Evolutionary conservation across 257 asterid genomes (phyloP).

Genomic region (Solanum pinnatisectum): DNA sequence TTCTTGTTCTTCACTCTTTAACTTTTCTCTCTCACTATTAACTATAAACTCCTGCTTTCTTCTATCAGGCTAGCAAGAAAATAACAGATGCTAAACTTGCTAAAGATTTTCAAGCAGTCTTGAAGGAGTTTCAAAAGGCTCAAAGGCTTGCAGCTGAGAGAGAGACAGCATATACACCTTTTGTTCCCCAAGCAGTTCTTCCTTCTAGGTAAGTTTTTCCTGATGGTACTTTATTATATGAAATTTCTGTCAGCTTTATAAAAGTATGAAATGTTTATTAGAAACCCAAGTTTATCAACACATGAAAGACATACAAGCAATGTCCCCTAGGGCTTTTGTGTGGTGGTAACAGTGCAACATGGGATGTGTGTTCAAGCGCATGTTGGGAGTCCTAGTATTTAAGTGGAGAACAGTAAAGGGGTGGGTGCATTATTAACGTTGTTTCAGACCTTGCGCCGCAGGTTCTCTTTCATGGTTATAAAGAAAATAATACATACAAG

Average conservation of each 20-base stretch:
- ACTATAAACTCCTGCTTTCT: background rate
- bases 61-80: constrained; percentile 43
- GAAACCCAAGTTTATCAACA: background rate
- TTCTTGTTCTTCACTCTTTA: background rate
- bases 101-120: constrained; percentile 73
- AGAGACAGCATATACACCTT: constrained; percentile 74
- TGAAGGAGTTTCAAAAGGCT: constrained; percentile 24
- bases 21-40: background rate
- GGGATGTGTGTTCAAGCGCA: background rate
- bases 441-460: background rate
- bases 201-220: constrained; percentile 51
- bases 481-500: background rate
- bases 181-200: constrained; percentile 38
- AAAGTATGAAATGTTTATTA: background rate
- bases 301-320: background rate
- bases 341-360: background rate
- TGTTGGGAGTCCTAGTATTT: background rate
- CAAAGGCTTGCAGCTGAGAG: constrained; percentile 71
- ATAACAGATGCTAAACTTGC: constrained; percentile 2
- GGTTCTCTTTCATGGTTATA: background rate
- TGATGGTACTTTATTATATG: background rate
- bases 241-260: background rate
- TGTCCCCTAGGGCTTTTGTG: background rate
- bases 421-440: background rate
- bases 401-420: background rate